Percentiles rank a stretch among this genome's conserved stretches.
These are phyloP conservation scores for Pluteus cervinus DNA, from an alignment of 768 basidiomycete species.

Conservation along the genomic window DNA sequence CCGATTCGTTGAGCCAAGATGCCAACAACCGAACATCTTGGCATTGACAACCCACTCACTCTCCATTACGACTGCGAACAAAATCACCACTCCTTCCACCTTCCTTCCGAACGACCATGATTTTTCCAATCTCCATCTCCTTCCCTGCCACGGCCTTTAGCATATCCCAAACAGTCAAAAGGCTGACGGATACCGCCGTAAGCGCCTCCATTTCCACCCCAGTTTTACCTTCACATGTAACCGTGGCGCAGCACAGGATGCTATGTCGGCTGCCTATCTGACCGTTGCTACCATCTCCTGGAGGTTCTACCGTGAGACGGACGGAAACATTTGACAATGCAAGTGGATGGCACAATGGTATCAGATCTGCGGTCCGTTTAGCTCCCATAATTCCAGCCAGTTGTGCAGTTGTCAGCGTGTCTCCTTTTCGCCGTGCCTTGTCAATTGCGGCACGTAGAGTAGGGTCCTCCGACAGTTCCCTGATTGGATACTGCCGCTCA, in stretches of 20 bases:
- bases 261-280: too few species aligned
- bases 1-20: too few species aligned
- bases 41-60: too few species aligned
- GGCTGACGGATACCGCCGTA: conserved; percentile 71
- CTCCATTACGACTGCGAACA: too few species aligned
- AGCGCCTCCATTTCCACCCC: conserved; percentile 94
- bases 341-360: conserved; percentile 88
- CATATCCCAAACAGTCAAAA: conserved; percentile 92
- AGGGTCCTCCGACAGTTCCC: conserved; percentile 20
- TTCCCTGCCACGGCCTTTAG: conserved; percentile 85
- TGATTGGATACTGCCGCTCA: conserved; percentile 31
- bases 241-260: conserved; percentile 61
- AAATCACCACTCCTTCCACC: conserved; percentile 79
- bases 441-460: too few species aligned
- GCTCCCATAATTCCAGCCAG: conserved; percentile 85
- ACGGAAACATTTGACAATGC: conserved; percentile 65
- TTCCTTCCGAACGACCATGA: conserved; percentile 59
- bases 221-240: conserved; percentile 73
- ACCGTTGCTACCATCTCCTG: conserved; percentile 5
- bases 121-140: conserved; percentile 74
- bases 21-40: too few species aligned
- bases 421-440: conserved; percentile 61
- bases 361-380: conserved; percentile 77
- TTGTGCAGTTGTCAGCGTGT: conserved; percentile 70
- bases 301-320: conserved; percentile 42